Conservation (phyloP, 2,329 filamentous ascomycete species). For the Ilyonectria mors-panacis region DNA sequence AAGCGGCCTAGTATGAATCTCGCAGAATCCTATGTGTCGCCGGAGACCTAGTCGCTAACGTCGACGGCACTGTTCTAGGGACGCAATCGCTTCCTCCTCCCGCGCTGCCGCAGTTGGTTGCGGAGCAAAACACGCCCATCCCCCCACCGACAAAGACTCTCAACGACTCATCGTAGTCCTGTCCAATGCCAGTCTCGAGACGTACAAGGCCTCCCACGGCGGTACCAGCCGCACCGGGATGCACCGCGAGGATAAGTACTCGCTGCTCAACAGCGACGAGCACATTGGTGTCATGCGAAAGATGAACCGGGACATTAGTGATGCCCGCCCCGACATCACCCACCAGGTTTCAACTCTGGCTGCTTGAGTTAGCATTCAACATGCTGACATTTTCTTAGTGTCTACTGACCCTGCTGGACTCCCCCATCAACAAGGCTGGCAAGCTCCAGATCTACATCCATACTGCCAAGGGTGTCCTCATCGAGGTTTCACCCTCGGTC, state of each 20-base stretch:
- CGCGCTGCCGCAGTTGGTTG: conserved; percentile 89
- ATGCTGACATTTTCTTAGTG: conserved; percentile 76
- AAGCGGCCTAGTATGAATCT: conserved; percentile 60
- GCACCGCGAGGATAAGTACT: conserved; percentile 93
- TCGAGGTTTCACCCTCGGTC: conserved; percentile 98
- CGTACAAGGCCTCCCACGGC: conserved; percentile 90
- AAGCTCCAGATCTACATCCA: conserved; percentile 99
- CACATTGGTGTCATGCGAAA: conserved; percentile 99
- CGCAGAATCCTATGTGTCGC: conserved; percentile 10
- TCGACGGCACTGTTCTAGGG: conserved; percentile 63
- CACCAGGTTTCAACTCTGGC: conserved; percentile 81
- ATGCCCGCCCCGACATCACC: conserved; percentile 97
- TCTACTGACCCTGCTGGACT: conserved; percentile 95
- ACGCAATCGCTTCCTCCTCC: conserved; percentile 97
- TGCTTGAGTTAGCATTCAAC: conserved; percentile 58
- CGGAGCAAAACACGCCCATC: conserved; percentile 92
- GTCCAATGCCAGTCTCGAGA: conserved; percentile 97
- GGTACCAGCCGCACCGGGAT: conserved; percentile 74
- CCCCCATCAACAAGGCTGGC: conserved; percentile 98
- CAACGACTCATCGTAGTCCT: conserved; percentile 95
- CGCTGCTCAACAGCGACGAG: conserved; percentile 97
- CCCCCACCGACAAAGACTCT: conserved; percentile 89
- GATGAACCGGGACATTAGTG: conserved; percentile 99
- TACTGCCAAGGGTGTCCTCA: conserved; percentile 96
- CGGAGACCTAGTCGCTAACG: conserved; percentile 35